Evolutionary conservation across 768 basidiomycete species (phyloP).

Genomic region (Xerocomellus chrysenteron): DNA sequence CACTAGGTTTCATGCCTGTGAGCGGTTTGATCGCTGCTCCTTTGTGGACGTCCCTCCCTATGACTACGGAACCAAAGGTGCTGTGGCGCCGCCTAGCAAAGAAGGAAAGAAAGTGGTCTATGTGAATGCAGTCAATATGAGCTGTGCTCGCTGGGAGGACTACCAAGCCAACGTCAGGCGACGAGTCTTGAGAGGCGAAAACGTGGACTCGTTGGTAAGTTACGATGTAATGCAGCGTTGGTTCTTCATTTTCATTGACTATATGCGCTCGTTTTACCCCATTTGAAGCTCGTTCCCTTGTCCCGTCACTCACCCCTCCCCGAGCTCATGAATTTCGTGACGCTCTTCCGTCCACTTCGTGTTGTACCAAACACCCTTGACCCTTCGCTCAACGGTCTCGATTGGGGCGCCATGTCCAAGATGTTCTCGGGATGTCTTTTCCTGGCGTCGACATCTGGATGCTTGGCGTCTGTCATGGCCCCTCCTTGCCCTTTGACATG

Average conservation of each 20-base stretch:
- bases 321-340: slow-evolving; percentile 79
- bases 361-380: slow-evolving; percentile 80
- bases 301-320: slow-evolving; percentile 86
- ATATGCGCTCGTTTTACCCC: neutral
- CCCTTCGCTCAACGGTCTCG: slow-evolving; percentile 50
- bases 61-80: slow-evolving; percentile 9
- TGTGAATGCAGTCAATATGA: slow-evolving; percentile 79
- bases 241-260: neutral
- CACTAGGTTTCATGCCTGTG: slow-evolving; percentile 93
- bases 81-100: slow-evolving; percentile 34
- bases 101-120: slow-evolving; percentile 68
- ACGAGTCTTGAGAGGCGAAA: slow-evolving; percentile 42
- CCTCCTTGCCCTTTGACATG: slow-evolving; percentile 23
- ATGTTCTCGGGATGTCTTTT: slow-evolving; percentile 65
- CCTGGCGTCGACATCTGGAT: slow-evolving; percentile 1
- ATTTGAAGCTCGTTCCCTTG: slow-evolving; percentile 70
- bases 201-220: slow-evolving; percentile 65
- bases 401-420: slow-evolving; percentile 69
- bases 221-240: no score
- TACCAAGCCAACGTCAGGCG: slow-evolving; percentile 43
- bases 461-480: slow-evolving; percentile 18
- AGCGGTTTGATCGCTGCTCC: slow-evolving; percentile 73
- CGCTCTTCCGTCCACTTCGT: slow-evolving; percentile 73
- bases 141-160: slow-evolving; percentile 53
- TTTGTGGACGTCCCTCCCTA: slow-evolving; percentile 47